phyloP scores from a whole-genome alignment of 1,284 basidiomycete species.

The Austroboletus novae-zelandiae region DNA sequence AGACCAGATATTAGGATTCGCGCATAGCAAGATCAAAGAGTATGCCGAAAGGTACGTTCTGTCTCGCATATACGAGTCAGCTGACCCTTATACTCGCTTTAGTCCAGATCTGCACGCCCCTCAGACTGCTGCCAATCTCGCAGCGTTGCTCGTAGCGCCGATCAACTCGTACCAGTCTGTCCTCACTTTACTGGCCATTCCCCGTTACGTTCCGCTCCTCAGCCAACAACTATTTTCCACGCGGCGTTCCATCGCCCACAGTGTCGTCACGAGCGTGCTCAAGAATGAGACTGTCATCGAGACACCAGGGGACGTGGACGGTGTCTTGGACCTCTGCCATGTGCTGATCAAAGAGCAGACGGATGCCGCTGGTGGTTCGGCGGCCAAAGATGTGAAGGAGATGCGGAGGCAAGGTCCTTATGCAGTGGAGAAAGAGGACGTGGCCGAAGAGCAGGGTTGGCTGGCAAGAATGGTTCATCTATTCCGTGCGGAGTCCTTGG shows the following conservation, averaged over 20 bases:
- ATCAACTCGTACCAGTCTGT: conserved; percentile 94
- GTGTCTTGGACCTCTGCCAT: conserved; percentile 86
- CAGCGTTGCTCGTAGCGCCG: conserved; percentile 84
- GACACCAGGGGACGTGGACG: conserved; percentile 86
- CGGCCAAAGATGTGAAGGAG: conserved; percentile 44
- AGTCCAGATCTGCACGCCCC: conserved; percentile 86
- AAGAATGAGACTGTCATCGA: conserved; percentile 95
- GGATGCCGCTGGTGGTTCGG: conserved; percentile 50
- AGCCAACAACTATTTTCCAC: conserved; percentile 85
- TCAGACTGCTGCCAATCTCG: conserved; percentile 85
- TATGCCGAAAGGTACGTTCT: conserved; percentile 68
- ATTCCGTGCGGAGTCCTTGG: conserved; percentile 81
- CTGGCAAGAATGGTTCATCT: conserved; percentile 94
- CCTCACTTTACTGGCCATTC: conserved; percentile 89
- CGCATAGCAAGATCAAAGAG: conserved; percentile 81
- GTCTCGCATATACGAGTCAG: not conserved
- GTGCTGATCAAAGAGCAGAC: conserved; percentile 89
- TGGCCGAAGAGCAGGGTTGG: conserved; percentile 97
- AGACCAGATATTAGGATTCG: conserved; percentile 89
- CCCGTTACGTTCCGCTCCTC: conserved; percentile 81
- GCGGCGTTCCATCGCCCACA: conserved; percentile 86
- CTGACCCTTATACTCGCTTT: not conserved
- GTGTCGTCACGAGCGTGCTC: conserved; percentile 86
- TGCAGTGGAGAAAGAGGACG: conserved; percentile 74
- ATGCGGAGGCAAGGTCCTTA: conserved; percentile 55